A percentile compares a stretch with the other conserved stretches of the same genome.
Conservation (phyloP, 164 flowering plant genomes). For the Echeveria elegans region DNA sequence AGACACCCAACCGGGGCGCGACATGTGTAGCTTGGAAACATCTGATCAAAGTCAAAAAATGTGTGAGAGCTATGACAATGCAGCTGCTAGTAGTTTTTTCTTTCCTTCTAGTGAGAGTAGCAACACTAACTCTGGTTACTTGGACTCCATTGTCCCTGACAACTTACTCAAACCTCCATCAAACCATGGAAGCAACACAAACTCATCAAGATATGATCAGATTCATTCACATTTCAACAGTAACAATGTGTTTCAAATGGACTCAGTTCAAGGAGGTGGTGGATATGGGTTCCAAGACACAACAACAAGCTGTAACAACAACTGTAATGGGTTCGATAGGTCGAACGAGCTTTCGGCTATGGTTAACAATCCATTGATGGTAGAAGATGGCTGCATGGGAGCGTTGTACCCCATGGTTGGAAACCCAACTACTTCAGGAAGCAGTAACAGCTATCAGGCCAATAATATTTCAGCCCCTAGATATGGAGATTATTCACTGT, state of each 20-base stretch:
- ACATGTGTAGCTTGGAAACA: slow-evolving; percentile 14
- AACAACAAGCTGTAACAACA: background rate
- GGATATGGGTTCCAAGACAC: background rate
- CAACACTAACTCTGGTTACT: slow-evolving; percentile 57
- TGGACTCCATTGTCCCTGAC: slow-evolving; percentile 72
- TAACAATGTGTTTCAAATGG: background rate
- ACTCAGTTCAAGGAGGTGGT: background rate
- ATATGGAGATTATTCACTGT: background rate
- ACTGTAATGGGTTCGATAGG: background rate
- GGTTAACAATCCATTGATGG: slow-evolving; percentile 29
- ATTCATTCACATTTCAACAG: slow-evolving; percentile 12
- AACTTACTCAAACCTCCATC: slow-evolving; percentile 51
- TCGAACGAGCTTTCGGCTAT: slow-evolving; percentile 24
- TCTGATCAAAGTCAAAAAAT: background rate
- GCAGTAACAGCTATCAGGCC: slow-evolving; percentile 14
- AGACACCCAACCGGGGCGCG: slow-evolving; percentile 7
- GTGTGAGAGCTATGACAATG: slow-evolving; percentile 2
- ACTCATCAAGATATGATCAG: slow-evolving; percentile 13
- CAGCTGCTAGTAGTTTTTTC: slow-evolving; percentile 17
- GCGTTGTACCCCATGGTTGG: slow-evolving; percentile 28
- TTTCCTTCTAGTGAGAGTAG: slow-evolving; percentile 29
- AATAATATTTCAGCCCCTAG: background rate
- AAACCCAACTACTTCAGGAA: background rate
- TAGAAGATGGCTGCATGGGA: slow-evolving; percentile 45
- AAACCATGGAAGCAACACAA: slow-evolving; percentile 9